Percentiles rank a stretch among this genome's conserved stretches.
These are phyloP conservation scores for Metarhizium album DNA, from an alignment of 2,329 filamentous ascomycete genomes.

Conservation along the genomic window DNA sequence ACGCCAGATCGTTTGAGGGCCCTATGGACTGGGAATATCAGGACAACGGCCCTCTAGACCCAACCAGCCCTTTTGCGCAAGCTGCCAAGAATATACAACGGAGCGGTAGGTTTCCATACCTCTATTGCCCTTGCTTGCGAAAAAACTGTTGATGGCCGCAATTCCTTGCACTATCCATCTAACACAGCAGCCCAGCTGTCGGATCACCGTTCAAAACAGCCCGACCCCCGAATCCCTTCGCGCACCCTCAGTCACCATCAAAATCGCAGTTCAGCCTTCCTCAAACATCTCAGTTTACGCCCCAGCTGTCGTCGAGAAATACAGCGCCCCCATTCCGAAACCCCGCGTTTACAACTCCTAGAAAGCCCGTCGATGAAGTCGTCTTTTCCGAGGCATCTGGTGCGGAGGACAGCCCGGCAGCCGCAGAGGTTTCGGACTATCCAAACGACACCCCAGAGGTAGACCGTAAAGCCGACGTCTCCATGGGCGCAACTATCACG, in stretches of 20 bases:
- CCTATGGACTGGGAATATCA: conserved; percentile 61
- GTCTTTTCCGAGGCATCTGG: conserved; percentile 44
- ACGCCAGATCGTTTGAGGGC: conserved; percentile 46
- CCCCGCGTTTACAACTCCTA: conserved; percentile 53
- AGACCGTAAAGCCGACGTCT: conserved; percentile 32
- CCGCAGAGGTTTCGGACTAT: conserved; percentile 45
- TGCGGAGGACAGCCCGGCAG: conserved; percentile 49
- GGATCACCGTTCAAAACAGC: conserved; percentile 26
- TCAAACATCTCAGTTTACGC: conserved; percentile 35
- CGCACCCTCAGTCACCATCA: conserved; percentile 25
- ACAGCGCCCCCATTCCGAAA: conserved; percentile 48
- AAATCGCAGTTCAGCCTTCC: conserved; percentile 29
- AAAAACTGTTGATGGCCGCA: neutral
- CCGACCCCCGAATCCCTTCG: conserved; percentile 24
- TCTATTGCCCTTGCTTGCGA: neutral
- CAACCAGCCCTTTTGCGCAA: conserved; percentile 50
- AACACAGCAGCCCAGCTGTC: conserved; percentile 21
- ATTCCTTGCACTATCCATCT: conserved; percentile 8
- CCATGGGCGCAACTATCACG: conserved; percentile 33
- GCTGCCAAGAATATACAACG: conserved; percentile 30
- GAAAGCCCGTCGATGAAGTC: conserved; percentile 44
- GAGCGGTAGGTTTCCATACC: conserved; percentile 28
- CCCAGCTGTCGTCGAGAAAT: conserved; percentile 29
- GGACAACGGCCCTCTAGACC: conserved; percentile 44
- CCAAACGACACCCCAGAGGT: conserved; percentile 41